These are phyloP conservation scores for Adansonia rubrostipa DNA, from an alignment of 441 rosid genomes.

Conservation along the genomic window DNA sequence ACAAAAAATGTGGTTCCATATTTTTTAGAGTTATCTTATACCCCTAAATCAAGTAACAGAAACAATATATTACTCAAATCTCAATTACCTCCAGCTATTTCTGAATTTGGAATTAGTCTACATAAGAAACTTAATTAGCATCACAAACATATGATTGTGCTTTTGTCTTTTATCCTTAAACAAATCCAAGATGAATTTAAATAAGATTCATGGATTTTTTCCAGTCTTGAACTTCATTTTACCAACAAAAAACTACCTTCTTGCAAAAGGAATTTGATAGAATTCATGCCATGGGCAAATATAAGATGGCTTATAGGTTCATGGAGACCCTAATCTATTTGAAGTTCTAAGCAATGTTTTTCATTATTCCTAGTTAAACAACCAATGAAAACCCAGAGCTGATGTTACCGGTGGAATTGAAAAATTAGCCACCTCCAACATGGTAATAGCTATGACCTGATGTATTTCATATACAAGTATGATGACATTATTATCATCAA, in stretches of 20 bases:
- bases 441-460: background rate
- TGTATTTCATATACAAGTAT: background rate
- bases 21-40: background rate
- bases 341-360: background rate
- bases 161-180: background rate
- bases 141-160: background rate
- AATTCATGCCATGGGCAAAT: background rate
- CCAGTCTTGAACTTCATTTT: background rate
- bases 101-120: background rate
- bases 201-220: background rate
- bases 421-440: background rate
- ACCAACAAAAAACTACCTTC: background rate
- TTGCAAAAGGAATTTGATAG: background rate
- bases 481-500: slow-evolving; percentile 10
- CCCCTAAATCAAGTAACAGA: background rate
- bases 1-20: too few relatives aligned
- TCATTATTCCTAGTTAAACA: too few relatives aligned
- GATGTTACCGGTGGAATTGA: background rate
- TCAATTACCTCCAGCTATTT: background rate
- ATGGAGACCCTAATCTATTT: background rate
- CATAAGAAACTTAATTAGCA: background rate
- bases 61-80: background rate
- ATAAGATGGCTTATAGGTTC: background rate
- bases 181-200: background rate
- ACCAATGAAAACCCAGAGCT: too few relatives aligned